Percentiles rank a stretch among this genome's conserved stretches.
Evolutionary conservation across 225 moss, liverwort and hornwort genomes (phyloP).

Genomic region (Marchantia paleacea): DNA sequence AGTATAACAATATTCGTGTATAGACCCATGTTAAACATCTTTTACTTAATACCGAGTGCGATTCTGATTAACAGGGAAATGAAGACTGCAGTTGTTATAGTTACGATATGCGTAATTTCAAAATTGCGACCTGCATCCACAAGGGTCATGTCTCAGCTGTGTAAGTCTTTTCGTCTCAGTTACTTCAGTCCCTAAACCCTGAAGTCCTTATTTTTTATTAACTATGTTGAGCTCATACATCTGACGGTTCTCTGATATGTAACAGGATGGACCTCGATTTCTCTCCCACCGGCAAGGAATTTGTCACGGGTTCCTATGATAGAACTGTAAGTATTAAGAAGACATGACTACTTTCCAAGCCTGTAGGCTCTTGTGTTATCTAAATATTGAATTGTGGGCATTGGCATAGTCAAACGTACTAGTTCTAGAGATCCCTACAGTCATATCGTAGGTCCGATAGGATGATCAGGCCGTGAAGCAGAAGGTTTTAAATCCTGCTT

Average conservation of each 20-base stretch:
- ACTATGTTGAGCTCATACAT: not conserved
- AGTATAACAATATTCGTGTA: too few species aligned
- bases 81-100: conserved; percentile 95
- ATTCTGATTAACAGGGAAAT: conserved; percentile 57
- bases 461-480: not conserved
- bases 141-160: conserved; percentile 98
- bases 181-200: too few species aligned
- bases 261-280: conserved; percentile 91
- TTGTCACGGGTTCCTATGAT: conserved; percentile 98
- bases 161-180: conserved; percentile 52
- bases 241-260: not conserved
- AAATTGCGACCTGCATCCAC: conserved; percentile 81
- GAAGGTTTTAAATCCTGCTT: not conserved
- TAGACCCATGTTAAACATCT: not conserved
- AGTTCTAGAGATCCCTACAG: too few species aligned
- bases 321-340: conserved; percentile 60
- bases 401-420: too few species aligned
- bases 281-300: conserved; percentile 88
- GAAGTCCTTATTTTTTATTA: too few species aligned
- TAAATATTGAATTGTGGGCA: too few species aligned
- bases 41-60: not conserved
- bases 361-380: too few species aligned
- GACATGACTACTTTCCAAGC: too few species aligned
- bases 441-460: too few species aligned
- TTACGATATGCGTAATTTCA: conserved; percentile 90